A percentile compares a stretch with the other conserved stretches of the same genome.
Conservation (phyloP, 1,284 basidiomycete genomes). For the Sanghuangporus baumii region DNA sequence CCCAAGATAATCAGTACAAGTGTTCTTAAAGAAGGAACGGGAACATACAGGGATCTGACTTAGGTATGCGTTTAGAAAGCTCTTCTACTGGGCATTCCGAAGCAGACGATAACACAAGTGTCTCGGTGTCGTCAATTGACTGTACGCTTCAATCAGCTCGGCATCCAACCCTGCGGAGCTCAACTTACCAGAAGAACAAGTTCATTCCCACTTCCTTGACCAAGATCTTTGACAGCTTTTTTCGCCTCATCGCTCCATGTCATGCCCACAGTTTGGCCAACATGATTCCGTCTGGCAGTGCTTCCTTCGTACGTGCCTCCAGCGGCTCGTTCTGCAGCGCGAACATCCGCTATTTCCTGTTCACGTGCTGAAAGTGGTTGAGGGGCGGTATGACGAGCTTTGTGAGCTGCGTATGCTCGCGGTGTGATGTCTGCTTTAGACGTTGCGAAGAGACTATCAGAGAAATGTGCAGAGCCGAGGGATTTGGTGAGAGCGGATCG, state of each 20-base stretch:
- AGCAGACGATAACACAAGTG: slow-evolving; percentile 39
- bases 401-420: slow-evolving; percentile 69
- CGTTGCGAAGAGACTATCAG: slow-evolving; percentile 79
- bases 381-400: slow-evolving; percentile 66
- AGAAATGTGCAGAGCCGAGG: slow-evolving; percentile 73
- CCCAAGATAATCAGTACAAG: slow-evolving; percentile 9
- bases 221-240: slow-evolving; percentile 56
- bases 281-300: slow-evolving; percentile 45
- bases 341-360: slow-evolving; percentile 72
- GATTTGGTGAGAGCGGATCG: slow-evolving; percentile 68
- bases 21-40: background rate
- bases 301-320: slow-evolving; percentile 53
- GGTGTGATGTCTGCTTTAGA: slow-evolving; percentile 62
- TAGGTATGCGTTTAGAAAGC: slow-evolving; percentile 45
- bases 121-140: slow-evolving; percentile 62
- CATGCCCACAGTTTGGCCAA: slow-evolving; percentile 54
- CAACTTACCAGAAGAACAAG: slow-evolving; percentile 60
- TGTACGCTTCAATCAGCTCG: slow-evolving; percentile 26
- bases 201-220: slow-evolving; percentile 40
- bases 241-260: slow-evolving; percentile 60
- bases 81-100: slow-evolving; percentile 35
- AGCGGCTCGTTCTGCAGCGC: slow-evolving; percentile 59
- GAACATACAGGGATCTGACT: slow-evolving; percentile 44
- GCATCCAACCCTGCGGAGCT: slow-evolving; percentile 4
- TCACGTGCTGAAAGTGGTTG: slow-evolving; percentile 78